phyloP scores from a whole-genome alignment of 306 rosid species.

The Oxytropis ochrocephala region DNA sequence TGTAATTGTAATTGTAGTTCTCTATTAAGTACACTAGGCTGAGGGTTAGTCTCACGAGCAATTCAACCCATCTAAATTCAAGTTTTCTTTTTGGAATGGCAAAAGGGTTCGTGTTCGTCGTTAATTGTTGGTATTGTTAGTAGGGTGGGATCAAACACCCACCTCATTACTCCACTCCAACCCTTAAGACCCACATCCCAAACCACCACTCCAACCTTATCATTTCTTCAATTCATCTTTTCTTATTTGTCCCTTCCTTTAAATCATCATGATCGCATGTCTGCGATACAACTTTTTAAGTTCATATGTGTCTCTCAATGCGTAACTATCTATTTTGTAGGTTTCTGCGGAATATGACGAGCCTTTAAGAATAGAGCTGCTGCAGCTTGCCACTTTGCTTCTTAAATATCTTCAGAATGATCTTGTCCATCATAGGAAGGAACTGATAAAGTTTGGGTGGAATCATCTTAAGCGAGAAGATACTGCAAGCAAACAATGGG shows the following conservation, averaged over 20 bases:
- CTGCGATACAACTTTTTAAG: neutral
- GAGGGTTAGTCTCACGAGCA: too few relatives aligned
- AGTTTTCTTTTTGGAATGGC: too few relatives aligned
- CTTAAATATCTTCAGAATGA: constrained; percentile 96
- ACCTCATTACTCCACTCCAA: too few relatives aligned
- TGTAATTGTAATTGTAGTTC: too few relatives aligned
- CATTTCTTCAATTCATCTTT: neutral
- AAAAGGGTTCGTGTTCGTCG: too few relatives aligned
- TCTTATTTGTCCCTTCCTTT: neutral
- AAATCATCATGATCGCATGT: neutral
- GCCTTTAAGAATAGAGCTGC: constrained; percentile 85
- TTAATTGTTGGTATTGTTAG: too few relatives aligned
- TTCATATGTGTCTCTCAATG: neutral
- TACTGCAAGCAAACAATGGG: constrained; percentile 99
- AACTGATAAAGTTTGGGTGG: constrained; percentile 98
- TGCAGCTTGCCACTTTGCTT: constrained; percentile 97
- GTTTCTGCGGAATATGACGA: constrained; percentile 99
- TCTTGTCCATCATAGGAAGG: constrained; percentile 96
- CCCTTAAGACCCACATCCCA: too few relatives aligned
- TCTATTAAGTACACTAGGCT: too few relatives aligned
- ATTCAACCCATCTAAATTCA: too few relatives aligned
- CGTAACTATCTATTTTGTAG: constrained; percentile 36
- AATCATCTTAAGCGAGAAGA: constrained; percentile 99
- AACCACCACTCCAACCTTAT: too few relatives aligned
- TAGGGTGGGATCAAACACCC: too few relatives aligned